Conservation (phyloP, 805 yeast species). For the Zygotorulaspora chibaensis region DNA sequence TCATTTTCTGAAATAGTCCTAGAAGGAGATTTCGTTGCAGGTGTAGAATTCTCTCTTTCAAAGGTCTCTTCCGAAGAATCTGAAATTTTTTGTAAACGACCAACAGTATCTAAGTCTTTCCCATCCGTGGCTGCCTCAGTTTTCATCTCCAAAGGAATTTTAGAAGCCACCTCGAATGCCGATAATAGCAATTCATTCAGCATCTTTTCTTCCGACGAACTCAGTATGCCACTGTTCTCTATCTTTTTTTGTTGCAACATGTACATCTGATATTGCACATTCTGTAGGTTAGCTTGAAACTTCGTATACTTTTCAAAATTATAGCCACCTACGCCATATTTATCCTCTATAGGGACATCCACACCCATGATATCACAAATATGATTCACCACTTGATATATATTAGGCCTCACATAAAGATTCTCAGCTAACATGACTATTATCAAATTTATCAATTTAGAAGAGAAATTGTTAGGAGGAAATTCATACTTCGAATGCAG, state of each 20-base stretch:
- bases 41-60: not conserved
- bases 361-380: constrained; percentile 57
- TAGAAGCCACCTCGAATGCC: constrained; percentile 30
- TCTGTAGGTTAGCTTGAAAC: constrained; percentile 40
- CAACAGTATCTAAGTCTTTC: not conserved
- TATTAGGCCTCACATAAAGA: constrained; percentile 79
- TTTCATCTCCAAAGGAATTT: constrained; percentile 25
- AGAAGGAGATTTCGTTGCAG: constrained; percentile 1
- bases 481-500: constrained; percentile 78
- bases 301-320: constrained; percentile 52
- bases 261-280: constrained; percentile 28
- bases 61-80: not conserved
- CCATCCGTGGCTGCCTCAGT: constrained; percentile 3
- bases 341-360: constrained; percentile 46
- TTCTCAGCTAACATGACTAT: constrained; percentile 77
- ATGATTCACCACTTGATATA: constrained; percentile 69
- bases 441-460: constrained; percentile 68
- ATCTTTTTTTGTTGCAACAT: constrained; percentile 25
- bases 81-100: not conserved
- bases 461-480: constrained; percentile 69
- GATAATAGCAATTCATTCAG: constrained; percentile 27
- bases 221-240: constrained; percentile 13
- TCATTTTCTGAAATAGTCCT: constrained; percentile 2
- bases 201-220: constrained; percentile 12
- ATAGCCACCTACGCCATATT: constrained; percentile 47